Base-by-base conservation (phyloP, 257 asterid genomes). In the Thymus mandschuricus region DNA sequence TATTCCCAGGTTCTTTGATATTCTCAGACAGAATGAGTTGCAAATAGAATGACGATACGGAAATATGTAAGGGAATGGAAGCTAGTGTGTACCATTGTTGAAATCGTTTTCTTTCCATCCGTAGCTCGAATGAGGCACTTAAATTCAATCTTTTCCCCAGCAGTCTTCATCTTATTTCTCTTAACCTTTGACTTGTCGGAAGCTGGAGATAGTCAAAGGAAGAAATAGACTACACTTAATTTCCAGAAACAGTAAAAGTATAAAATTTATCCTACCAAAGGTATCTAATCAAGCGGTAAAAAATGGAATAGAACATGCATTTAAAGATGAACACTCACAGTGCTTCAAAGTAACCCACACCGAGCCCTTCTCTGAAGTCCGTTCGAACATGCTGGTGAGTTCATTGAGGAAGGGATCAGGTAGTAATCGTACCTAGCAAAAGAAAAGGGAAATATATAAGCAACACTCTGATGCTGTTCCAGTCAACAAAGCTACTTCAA, bases 331-430 rank as follows among this genome's bases (percentile, higher is more conserved):
- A 61, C 40, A 75, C 89, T 79, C 74, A 91, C 97, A 88, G 73
- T 87, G 90, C 68, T 91, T 91, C 60, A 91, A 66, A 12, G 97
- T 85, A 76, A 91, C 97, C 97, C 97, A 91, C 38, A 88, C 94
- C 63, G 97, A 91, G 13, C 97, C 97, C 83, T 84, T 87, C 71
- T 88, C 92, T 3, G 90, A 81, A 49, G 89, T 87, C 52, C 86
- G 86, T 83, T 91, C 97, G 70, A 91, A 91, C 96, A 91, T 87
- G 80, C 71, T 80, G 12, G 88, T 84, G 49, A 91, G 92, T 71
- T 91, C 97, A 77, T 71, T 88, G 51, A 91, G 95, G 82, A 91
- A 91, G 6, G 95, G 96, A 71, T 91, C 97, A 9, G 88, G 95
- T 74, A 82, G 95, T 72, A 91, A 75, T 13, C 92, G 92, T 15